phyloP scores from a whole-genome alignment of 2,329 filamentous ascomycete genomes.

The Sphaerulina musiva region DNA sequence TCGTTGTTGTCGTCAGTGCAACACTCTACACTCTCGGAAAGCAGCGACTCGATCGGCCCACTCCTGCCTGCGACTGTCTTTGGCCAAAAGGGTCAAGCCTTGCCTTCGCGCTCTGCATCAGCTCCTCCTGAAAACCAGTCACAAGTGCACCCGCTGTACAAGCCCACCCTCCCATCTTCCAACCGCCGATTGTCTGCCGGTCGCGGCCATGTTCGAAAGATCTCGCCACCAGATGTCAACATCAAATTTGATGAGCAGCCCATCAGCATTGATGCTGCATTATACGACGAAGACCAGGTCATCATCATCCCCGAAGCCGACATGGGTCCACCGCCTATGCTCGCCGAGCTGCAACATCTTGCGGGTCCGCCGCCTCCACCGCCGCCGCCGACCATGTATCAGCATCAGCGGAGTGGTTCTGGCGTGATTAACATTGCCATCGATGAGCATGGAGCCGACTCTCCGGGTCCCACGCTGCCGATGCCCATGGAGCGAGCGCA shows the following conservation, averaged over 20 bases:
- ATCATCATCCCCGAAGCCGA: slow-evolving; percentile 39
- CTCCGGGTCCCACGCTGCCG: slow-evolving; percentile 11
- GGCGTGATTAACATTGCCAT: slow-evolving; percentile 43
- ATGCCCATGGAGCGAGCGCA: slow-evolving; percentile 29
- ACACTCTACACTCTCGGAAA: slow-evolving; percentile 28
- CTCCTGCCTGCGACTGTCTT: slow-evolving; percentile 45
- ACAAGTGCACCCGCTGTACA: slow-evolving; percentile 33
- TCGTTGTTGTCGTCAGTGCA: slow-evolving; percentile 33
- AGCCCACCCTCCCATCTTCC: slow-evolving; percentile 27
- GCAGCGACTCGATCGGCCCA: slow-evolving; percentile 39
- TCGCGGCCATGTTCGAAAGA: slow-evolving; percentile 38
- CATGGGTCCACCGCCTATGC: slow-evolving; percentile 23
- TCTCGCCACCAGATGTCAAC: slow-evolving; percentile 37
- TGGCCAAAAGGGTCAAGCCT: slow-evolving; percentile 34
- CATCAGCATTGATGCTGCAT: slow-evolving; percentile 49
- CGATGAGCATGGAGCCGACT: slow-evolving; percentile 34
- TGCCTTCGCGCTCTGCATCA: slow-evolving; percentile 40
- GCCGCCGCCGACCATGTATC: slow-evolving; percentile 33
- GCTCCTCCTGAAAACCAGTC: slow-evolving; percentile 42
- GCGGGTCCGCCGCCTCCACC: slow-evolving; percentile 45
- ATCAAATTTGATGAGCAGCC: slow-evolving; percentile 13
- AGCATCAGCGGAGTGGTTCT: slow-evolving; percentile 18
- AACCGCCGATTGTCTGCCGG: slow-evolving; percentile 36
- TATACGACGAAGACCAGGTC: slow-evolving; percentile 39
- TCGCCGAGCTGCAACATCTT: slow-evolving; percentile 58